Evolutionary conservation across 2,329 filamentous ascomycete species (phyloP), one percentile per base, ranked within the genome.

Genomic region (Hymenoscyphus scutula): DNA sequence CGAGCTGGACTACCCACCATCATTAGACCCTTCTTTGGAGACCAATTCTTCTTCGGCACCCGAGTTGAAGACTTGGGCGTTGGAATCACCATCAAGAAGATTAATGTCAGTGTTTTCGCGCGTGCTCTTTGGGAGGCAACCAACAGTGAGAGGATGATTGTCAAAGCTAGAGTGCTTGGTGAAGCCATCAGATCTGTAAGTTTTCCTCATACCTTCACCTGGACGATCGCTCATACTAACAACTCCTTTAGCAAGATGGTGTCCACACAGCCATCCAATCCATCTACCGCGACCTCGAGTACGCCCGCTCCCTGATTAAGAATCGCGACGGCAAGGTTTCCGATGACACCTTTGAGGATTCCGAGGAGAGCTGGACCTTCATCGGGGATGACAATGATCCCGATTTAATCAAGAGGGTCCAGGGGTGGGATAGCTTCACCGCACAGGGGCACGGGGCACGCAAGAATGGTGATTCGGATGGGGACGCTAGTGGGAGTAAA

Each of bases 11-110:
- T 97, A 5, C 95, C 95, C 0, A 98, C 95, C 0, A 93, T 99
- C 67, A 90, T 98, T 73, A 91, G 94, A 65, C 95, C 95, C 0
- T 99, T 98, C 80, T 99, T 99, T 73, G 95, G 95, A 5, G 95
- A 99, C 71, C 95, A 99, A 74, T 97, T 90, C 81, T 99, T 99
- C 80, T 98, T 96, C 71, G 95, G 92, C 6, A 85, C 83, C 32
- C 84, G 95, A 3, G 90, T 98, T 1, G 92, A 98, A 75, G 94
- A 98, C 72, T 81, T 99, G 5, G 94, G 95, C 0, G 95, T 98
- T 1, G 95, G 95, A 0, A 88, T 97, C 23, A 91, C 89, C 72
- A 81, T 99, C 70, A 92, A 90, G 79, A 95, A 91, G 76, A 86
- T 97, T 79, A 96, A 95, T 25, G 89, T 91, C n/a, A 89, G 86